Evolutionary conservation across 1,284 basidiomycete genomes (phyloP).

Genomic region (Microbotryomycetes sp.): DNA sequence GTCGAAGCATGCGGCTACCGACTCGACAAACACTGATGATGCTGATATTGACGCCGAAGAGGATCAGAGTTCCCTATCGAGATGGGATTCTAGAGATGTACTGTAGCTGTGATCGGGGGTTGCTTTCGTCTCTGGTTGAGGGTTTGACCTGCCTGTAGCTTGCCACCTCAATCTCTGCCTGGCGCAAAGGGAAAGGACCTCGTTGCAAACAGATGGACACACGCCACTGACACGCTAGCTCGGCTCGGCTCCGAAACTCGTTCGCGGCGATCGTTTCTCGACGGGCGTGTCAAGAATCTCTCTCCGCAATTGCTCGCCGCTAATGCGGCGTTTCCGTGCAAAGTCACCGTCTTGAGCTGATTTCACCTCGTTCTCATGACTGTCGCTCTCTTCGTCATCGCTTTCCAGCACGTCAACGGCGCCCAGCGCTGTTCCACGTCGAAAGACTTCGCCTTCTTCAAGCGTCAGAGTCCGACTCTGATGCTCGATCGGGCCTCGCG

Average conservation of each 20-base stretch:
- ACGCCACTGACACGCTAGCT: not conserved
- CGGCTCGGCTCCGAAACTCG: slow-evolving; percentile 15
- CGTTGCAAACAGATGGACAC: not conserved
- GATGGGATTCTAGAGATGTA: not conserved
- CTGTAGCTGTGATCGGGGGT: no score
- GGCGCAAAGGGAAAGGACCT: not conserved
- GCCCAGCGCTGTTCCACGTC: slow-evolving; percentile 67
- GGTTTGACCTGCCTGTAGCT: not conserved
- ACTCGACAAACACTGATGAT: not conserved
- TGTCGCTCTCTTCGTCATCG: slow-evolving; percentile 63
- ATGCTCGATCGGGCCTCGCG: slow-evolving; percentile 29
- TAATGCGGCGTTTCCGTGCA: slow-evolving; percentile 63
- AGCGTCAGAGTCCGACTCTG: slow-evolving; percentile 34
- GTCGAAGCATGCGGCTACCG: not conserved
- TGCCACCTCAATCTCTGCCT: not conserved
- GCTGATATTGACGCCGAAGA: not conserved
- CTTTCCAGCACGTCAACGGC: slow-evolving; percentile 56
- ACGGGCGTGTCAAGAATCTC: slow-evolving; percentile 52
- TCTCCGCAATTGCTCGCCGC: slow-evolving; percentile 53
- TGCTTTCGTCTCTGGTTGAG: not conserved
- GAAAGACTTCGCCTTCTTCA: slow-evolving; percentile 67
- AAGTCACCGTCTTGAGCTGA: slow-evolving; percentile 55
- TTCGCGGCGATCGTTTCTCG: slow-evolving; percentile 1
- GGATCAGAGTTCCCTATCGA: not conserved
- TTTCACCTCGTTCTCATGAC: slow-evolving; percentile 35